phyloP scores from a whole-genome alignment of 495 filamentous ascomycete genomes.

The Aspergillus olivimuriae region DNA sequence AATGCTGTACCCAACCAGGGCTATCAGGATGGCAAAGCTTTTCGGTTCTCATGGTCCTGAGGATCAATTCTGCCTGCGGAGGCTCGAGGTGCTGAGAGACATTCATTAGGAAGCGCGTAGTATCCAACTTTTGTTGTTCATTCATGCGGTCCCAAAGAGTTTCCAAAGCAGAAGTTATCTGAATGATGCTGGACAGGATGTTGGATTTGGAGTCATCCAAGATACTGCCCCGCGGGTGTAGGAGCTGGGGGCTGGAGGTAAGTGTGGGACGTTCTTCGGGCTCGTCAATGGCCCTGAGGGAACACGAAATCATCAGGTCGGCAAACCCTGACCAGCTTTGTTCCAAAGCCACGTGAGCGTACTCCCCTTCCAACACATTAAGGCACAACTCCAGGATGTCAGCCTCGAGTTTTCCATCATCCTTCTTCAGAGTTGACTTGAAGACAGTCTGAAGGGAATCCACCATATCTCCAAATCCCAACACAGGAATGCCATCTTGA shows the following conservation, averaged over 20 bases:
- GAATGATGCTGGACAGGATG: constrained; percentile 34
- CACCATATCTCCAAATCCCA: constrained; percentile 44
- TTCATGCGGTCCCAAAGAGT: constrained; percentile 37
- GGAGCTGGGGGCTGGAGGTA: constrained; percentile 16
- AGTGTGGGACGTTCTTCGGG: constrained; percentile 13
- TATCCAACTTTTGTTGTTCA: constrained; percentile 30
- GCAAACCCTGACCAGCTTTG: constrained; percentile 28
- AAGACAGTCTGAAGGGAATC: constrained; percentile 54
- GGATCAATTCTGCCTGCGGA: constrained; percentile 37
- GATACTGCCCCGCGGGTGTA: constrained; percentile 15
- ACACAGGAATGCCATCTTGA: constrained; percentile 56
- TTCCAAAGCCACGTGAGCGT: constrained; percentile 26
- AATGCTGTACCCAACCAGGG: constrained; percentile 58
- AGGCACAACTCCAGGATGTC: constrained; percentile 48
- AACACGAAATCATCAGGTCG: constrained; percentile 58
- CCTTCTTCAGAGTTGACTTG: too few relatives aligned
- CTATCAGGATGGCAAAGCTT: constrained; percentile 67
- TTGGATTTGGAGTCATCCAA: constrained; percentile 33
- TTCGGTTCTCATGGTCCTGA: constrained; percentile 31
- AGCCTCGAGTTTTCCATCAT: constrained; percentile 48
- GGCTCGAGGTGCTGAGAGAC: constrained; percentile 35
- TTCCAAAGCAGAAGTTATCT: constrained; percentile 34
- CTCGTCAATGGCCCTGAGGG: constrained; percentile 46
- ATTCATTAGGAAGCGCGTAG: constrained; percentile 33
- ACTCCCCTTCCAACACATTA: constrained; percentile 37